Base-by-base conservation (phyloP, 2,329 filamentous ascomycete species). In the Thelonectria olida region DNA sequence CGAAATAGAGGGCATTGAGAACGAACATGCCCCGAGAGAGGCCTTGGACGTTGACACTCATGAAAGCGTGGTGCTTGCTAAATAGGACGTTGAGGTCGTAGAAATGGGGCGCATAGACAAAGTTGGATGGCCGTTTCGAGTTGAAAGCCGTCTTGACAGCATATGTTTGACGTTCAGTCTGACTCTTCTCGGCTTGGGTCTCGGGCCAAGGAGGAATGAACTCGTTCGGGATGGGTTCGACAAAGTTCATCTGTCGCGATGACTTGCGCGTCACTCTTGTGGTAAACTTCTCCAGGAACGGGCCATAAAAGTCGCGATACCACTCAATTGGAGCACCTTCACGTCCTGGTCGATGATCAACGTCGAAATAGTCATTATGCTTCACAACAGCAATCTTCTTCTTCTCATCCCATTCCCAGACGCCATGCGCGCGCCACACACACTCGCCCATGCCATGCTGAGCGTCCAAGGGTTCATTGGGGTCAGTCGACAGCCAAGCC, bases 61-160 rank as follows among this genome's bases (percentile, higher is more conserved):
- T 77, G 63, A 72, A 73, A 0, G 67, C 68, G 51, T 78, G 76
- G 17, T 66, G 62, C 49, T 78, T 78, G 63, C 71, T 75, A 58
- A 78, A 80, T 1, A 80, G 59, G 0, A 79, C 78, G 34, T 80
- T 78, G 17, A 80, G 73, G 39, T 80, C 78, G 58, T 80, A 80
- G 59, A 80, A 80, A 59, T 80, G 78, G 5, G 78, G 78, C 0
- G 78, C 76, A 48, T 78, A 80, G 12, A 79, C 76, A n/a, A 80
- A 62, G 61, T 75, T 77, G 10, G 38, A 47, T 2, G 72, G 77
- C 10, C 71, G 73, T 10, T 63, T 61, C 7, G 67, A 62, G 2
- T 67, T 61, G 6, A 77, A 72, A 31, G 72, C 62, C 0, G 69
- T 75, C 28, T 67, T 69, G 36, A 65, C 72, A 23, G 71, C 71